phyloP scores from a whole-genome alignment of 2,329 filamentous ascomycete genomes.

The Alternaria sp. region DNA sequence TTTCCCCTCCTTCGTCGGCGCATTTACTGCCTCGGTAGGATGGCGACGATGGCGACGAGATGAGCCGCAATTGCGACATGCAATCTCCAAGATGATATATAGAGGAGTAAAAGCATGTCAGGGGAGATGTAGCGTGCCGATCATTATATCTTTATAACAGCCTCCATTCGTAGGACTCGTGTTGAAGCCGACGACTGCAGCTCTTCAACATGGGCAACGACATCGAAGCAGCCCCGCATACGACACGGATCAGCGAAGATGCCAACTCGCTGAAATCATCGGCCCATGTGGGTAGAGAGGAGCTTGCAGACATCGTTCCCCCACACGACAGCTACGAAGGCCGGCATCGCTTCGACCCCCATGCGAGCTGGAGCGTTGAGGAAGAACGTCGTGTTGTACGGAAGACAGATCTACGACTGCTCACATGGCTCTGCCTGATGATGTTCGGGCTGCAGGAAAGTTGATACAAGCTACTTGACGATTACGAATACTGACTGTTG shows the following conservation, averaged over 20 bases:
- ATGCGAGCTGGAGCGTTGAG: slow-evolving; percentile 62
- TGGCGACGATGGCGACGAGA: slow-evolving; percentile 14
- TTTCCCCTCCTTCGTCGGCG: slow-evolving; percentile 9
- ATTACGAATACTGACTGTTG: slow-evolving; percentile 28
- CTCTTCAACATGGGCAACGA: slow-evolving; percentile 33
- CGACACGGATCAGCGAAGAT: slow-evolving; percentile 34
- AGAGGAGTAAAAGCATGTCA: not conserved
- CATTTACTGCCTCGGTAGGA: slow-evolving; percentile 16
- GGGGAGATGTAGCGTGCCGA: not conserved
- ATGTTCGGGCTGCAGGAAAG: slow-evolving; percentile 55
- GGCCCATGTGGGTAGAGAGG: slow-evolving; percentile 38
- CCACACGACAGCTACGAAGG: slow-evolving; percentile 63
- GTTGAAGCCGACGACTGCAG: not conserved
- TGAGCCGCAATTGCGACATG: slow-evolving; percentile 35
- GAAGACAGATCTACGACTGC: slow-evolving; percentile 54
- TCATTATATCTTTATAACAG: not conserved
- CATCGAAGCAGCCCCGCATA: slow-evolving; percentile 32
- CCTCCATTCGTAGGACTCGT: not conserved
- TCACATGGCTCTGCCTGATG: slow-evolving; percentile 42
- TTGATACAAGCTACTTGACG: not conserved
- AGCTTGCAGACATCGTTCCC: slow-evolving; percentile 38
- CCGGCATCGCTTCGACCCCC: slow-evolving; percentile 65
- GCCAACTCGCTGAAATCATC: slow-evolving; percentile 33
- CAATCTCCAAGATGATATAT: slow-evolving; percentile 7
- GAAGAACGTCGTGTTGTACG: slow-evolving; percentile 65